Base-by-base conservation (phyloP, 805 yeast genomes). In the Teunomyces aglyptinius region DNA sequence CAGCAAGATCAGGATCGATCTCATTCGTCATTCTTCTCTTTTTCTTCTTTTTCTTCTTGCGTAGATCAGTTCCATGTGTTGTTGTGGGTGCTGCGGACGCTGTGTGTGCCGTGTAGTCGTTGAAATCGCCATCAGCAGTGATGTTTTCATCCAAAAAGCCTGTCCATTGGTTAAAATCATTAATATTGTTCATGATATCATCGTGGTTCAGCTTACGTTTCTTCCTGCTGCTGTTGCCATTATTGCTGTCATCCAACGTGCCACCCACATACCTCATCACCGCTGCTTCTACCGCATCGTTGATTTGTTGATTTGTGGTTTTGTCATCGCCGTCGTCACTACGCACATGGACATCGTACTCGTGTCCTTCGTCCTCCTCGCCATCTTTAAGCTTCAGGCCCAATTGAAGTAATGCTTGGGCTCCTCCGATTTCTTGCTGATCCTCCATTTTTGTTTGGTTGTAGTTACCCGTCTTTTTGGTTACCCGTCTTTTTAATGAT, bases 221-320 rank as follows among this genome's bases (percentile, higher is more conserved):
- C 11, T 59, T 51, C 31, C 42, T 52, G n/a, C 45, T 43, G 27
- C 11, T 32, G 16, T 19, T 11, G 19, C 20, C 19, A 12, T 13
- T 29, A 15, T 38, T 28, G 13, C 49, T 39, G 8, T 50, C 55
- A n/a, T 40, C 46, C 35, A 84, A 63, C 1, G 83, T 77, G 5
- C 84, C 86, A 15, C 86, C 89, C 11, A 85, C 92, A 54, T 80
- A 79, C 46, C 79, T 76, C 80, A 86, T 74, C 13, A 86, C 90
- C 0, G 90, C 94, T 13, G 86, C 94, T 56, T 85, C 94, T 2
- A 85, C 94, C 11, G 80, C 81, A 47, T 72, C 77, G 42, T 67
- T 72, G 27, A 72, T 58, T 53, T 69, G 75, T 49, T 70, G 74
- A 49, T 64, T 64, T 11, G 65, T 61, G 7, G 64, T 63, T 33